Evolutionary conservation across 805 yeast species (phyloP).

Genomic region (Candida boleticola): DNA sequence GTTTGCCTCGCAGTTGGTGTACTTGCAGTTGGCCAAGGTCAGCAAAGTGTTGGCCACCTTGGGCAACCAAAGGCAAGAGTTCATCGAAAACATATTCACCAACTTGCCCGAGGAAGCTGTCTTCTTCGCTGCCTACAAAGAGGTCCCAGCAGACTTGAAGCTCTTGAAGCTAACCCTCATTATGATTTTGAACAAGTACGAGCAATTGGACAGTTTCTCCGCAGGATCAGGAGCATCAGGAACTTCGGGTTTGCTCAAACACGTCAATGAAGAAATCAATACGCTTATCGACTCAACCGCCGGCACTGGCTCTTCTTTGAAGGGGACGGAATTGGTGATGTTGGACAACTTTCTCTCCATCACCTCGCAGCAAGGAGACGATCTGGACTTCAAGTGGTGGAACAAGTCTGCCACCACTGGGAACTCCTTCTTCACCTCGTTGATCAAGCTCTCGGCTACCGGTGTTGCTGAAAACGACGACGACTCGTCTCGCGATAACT

Average conservation of each 20-base stretch:
- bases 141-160: slow-evolving; percentile 39
- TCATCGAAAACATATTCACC: slow-evolving; percentile 24
- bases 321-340: slow-evolving; percentile 55
- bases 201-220: slow-evolving; percentile 17
- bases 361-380: slow-evolving; percentile 49
- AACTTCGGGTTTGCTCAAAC: slow-evolving; percentile 15
- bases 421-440: slow-evolving; percentile 64
- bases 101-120: slow-evolving; percentile 52
- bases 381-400: slow-evolving; percentile 75
- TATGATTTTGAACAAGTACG: slow-evolving; percentile 41
- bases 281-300: slow-evolving; percentile 10
- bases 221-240: slow-evolving; percentile 21
- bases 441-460: slow-evolving; percentile 46
- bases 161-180: slow-evolving; percentile 49
- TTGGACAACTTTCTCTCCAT: slow-evolving; percentile 54
- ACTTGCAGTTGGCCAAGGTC: slow-evolving; percentile 53
- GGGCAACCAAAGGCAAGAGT: slow-evolving; percentile 17
- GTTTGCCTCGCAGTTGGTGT: slow-evolving; percentile 58
- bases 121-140: slow-evolving; percentile 43
- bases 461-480: background rate
- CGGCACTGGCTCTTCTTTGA: slow-evolving; percentile 22
- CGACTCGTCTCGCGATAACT: slow-evolving; percentile 15
- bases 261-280: slow-evolving; percentile 16
- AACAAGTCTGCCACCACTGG: slow-evolving; percentile 40
- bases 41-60: slow-evolving; percentile 25